Conservation (phyloP, 2,329 filamentous ascomycete species). For the Remersonia thermophila region DNA sequence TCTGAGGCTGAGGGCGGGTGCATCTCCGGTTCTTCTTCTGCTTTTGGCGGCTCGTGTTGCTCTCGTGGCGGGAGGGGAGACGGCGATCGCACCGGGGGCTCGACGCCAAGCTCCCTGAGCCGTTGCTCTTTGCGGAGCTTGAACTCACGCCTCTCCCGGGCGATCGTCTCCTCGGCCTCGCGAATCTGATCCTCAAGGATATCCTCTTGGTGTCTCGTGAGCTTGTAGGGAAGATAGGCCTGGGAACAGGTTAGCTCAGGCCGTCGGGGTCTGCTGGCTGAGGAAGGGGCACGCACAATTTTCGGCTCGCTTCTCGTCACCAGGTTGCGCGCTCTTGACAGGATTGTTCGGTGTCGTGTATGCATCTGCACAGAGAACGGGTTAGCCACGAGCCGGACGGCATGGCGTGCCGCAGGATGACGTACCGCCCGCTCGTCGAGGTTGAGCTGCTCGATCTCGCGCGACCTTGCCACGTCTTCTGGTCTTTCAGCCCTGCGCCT, state of each 20-base stretch:
- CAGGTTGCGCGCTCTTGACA: conserved; percentile 60
- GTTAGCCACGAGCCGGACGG: conserved; percentile 16
- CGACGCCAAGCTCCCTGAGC: conserved; percentile 26
- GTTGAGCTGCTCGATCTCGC: conserved; percentile 57
- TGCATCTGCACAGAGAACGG: conserved; percentile 45
- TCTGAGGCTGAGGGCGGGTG: conserved; percentile 16
- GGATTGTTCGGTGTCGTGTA: conserved; percentile 58
- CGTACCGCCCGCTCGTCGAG: conserved; percentile 69
- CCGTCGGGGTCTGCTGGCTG: neutral
- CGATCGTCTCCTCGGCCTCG: conserved; percentile 50
- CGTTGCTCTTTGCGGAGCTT: conserved; percentile 33
- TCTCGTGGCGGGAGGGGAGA: conserved; percentile 5
- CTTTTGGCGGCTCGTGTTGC: neutral
- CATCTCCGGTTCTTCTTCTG: conserved; percentile 2
- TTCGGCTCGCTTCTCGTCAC: conserved; percentile 58
- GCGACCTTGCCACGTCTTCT: conserved; percentile 46
- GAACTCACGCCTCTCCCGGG: conserved; percentile 53
- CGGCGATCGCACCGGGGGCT: conserved; percentile 15
- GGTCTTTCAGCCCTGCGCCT: conserved; percentile 53
- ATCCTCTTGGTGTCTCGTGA: conserved; percentile 55
- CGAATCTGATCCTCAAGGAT: conserved; percentile 58
- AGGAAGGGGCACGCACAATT: conserved; percentile 46
- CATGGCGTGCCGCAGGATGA: conserved; percentile 15
- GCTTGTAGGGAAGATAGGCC: conserved; percentile 81
- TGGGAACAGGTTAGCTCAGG: conserved; percentile 25